A percentile compares a stretch with the other conserved stretches of the same genome.
These are phyloP conservation scores for Byssochlamys sp. DNA, from an alignment of 2,329 filamentous ascomycete species.

Conservation along the genomic window DNA sequence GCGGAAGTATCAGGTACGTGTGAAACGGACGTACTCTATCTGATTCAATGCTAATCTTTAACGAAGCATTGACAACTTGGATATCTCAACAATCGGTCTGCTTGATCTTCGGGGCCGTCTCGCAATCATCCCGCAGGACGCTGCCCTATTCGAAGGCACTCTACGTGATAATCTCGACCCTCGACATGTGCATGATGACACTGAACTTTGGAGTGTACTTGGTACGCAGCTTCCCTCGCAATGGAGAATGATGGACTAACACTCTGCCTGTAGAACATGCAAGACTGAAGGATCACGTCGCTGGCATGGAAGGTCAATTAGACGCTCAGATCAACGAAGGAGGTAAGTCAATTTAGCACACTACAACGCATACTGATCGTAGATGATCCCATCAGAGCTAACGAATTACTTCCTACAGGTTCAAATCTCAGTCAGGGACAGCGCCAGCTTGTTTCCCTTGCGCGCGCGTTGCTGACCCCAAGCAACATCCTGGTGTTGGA, in stretches of 20 bases:
- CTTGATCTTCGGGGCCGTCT: slow-evolving; percentile 78
- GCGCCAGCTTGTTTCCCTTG: slow-evolving; percentile 84
- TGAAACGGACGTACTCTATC: neutral
- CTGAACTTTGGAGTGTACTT: slow-evolving; percentile 89
- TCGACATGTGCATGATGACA: slow-evolving; percentile 88
- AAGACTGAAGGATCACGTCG: slow-evolving; percentile 79
- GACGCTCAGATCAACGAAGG: slow-evolving; percentile 89
- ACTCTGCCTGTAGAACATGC: slow-evolving; percentile 61
- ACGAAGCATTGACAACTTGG: slow-evolving; percentile 68
- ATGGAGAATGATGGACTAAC: slow-evolving; percentile 29
- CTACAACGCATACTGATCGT: neutral
- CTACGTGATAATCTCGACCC: slow-evolving; percentile 93
- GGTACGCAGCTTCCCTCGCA: slow-evolving; percentile 48
- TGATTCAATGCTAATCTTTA: slow-evolving; percentile 8
- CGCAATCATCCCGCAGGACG: slow-evolving; percentile 96
- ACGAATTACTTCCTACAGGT: slow-evolving; percentile 42
- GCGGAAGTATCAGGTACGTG: slow-evolving; percentile 58
- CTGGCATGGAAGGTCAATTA: slow-evolving; percentile 75
- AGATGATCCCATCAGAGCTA: neutral
- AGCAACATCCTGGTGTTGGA: slow-evolving; percentile 96
- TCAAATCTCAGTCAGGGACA: slow-evolving; percentile 94
- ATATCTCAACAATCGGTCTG: slow-evolving; percentile 82
- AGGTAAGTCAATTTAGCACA: slow-evolving; percentile 50
- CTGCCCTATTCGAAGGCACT: slow-evolving; percentile 85
- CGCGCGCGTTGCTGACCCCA: slow-evolving; percentile 83